These are phyloP conservation scores for Eimeria nieschulzi DNA, from an alignment of 169 alveolate genomes.

Conservation along the genomic window DNA sequence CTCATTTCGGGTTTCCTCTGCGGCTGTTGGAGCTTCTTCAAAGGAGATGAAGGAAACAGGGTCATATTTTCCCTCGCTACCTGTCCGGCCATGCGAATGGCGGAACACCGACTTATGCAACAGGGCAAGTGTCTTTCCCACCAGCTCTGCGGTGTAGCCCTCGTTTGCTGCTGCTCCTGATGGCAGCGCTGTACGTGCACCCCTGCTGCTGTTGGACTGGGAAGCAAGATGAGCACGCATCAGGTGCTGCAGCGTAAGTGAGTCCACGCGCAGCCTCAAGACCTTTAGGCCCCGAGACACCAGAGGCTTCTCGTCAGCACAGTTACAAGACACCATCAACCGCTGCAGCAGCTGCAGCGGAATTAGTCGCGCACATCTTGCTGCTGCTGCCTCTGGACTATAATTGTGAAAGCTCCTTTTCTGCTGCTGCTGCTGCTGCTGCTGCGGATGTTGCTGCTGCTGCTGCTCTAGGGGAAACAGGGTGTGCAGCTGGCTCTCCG, in stretches of 20 bases:
- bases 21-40: background rate
- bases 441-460: background rate
- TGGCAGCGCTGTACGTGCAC: background rate
- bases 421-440: background rate
- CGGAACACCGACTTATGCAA: background rate
- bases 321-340: conserved; percentile 26
- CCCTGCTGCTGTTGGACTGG: background rate
- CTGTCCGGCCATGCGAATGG: background rate
- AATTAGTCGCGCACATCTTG: background rate
- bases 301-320: conserved; percentile 34
- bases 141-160: conserved; percentile 35
- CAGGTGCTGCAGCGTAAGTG: conserved; percentile 55
- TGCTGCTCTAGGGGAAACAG: background rate
- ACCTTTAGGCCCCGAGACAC: conserved; percentile 27
- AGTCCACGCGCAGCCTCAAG: conserved; percentile 29
- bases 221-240: conserved; percentile 12
- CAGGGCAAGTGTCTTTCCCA: conserved; percentile 56
- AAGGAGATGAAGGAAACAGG: background rate
- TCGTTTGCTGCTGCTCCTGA: background rate
- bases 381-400: conserved; percentile 19
- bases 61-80: background rate
- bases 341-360: conserved; percentile 48
- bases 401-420: background rate
- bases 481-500: conserved; percentile 40
- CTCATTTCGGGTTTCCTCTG: background rate